Percentiles rank a stretch among this genome's conserved stretches.
Conservation (phyloP, 2,329 filamentous ascomycete genomes). For the Phyllosticta citrichinensis region DNA sequence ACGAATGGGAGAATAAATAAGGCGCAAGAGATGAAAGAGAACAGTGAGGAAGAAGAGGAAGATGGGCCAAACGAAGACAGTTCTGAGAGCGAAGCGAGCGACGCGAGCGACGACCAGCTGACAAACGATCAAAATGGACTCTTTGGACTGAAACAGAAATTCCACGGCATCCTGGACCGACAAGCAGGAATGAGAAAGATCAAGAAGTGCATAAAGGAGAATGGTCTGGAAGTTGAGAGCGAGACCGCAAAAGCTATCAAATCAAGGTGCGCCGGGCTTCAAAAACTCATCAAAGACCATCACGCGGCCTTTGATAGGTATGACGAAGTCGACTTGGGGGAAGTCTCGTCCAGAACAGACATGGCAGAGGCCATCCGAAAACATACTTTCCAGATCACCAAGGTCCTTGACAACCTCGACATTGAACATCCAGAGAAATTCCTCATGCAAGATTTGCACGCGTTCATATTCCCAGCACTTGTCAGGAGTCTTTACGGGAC, state of each 20-base stretch:
- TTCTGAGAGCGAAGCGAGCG: neutral
- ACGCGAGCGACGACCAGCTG: neutral
- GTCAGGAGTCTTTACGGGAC: conserved; percentile 13
- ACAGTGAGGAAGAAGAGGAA: neutral
- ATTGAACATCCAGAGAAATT: neutral
- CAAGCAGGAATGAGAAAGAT: neutral
- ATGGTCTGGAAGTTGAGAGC: neutral
- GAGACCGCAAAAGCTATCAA: neutral
- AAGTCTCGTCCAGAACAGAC: neutral
- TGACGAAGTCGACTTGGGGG: neutral
- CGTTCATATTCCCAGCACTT: conserved; percentile 18
- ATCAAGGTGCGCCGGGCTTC: neutral
- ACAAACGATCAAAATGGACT: neutral
- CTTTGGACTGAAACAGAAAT: neutral
- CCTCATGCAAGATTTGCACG: conserved; percentile 17
- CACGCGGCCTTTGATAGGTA: neutral
- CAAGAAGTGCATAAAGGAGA: neutral
- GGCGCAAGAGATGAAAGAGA: neutral
- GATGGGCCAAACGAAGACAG: neutral
- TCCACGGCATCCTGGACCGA: neutral
- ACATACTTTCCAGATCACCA: neutral
- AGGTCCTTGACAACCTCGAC: neutral
- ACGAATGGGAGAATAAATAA: neutral
- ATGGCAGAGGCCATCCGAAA: neutral
- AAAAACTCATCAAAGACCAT: neutral